Conservation (phyloP, 352 stramenopile species). For the Globisporangium alternatum region DNA sequence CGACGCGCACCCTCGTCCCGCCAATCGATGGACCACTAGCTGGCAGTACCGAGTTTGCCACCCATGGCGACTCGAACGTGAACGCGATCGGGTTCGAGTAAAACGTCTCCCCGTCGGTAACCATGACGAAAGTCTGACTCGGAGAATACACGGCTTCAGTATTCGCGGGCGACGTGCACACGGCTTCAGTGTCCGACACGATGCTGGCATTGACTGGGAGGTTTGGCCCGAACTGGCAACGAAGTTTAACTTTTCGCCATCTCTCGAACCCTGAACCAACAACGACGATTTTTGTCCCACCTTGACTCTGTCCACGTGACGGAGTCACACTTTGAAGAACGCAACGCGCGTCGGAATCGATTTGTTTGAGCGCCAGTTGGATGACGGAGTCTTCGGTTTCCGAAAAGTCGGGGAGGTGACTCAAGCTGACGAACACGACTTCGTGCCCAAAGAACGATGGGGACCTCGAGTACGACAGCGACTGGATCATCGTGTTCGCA, state of each 20-base stretch:
- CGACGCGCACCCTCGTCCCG: slow-evolving; percentile 33
- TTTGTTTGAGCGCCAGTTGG: slow-evolving; percentile 36
- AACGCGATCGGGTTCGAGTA: slow-evolving; percentile 63
- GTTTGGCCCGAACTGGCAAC: slow-evolving; percentile 58
- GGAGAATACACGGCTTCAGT: slow-evolving; percentile 16
- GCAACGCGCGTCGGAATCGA: slow-evolving; percentile 22
- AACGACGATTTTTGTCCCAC: slow-evolving; percentile 44
- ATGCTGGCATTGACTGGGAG: slow-evolving; percentile 26
- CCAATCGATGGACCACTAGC: slow-evolving; percentile 28
- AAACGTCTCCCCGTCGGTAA: slow-evolving; percentile 49
- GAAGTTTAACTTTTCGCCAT: slow-evolving; percentile 25
- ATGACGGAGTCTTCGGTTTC: slow-evolving; percentile 41
- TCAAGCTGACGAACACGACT: slow-evolving; percentile 53
- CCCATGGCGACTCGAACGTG: slow-evolving; percentile 44
- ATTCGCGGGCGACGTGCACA: slow-evolving; percentile 40
- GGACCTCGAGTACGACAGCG: slow-evolving; percentile 40
- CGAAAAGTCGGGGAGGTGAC: slow-evolving; percentile 38
- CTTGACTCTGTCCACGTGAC: slow-evolving; percentile 27
- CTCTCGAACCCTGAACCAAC: slow-evolving; percentile 39
- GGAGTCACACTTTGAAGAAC: slow-evolving; percentile 27
- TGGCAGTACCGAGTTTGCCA: slow-evolving; percentile 23
- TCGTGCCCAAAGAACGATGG: slow-evolving; percentile 61
- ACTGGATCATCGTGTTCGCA: slow-evolving; percentile 37
- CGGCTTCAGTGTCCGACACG: slow-evolving; percentile 35
- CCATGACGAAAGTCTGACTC: slow-evolving; percentile 39